A percentile compares a stretch with the other conserved stretches of the same genome.
Evolutionary conservation across 768 basidiomycete genomes (phyloP).

Genomic region (Suillus occidentalis): DNA sequence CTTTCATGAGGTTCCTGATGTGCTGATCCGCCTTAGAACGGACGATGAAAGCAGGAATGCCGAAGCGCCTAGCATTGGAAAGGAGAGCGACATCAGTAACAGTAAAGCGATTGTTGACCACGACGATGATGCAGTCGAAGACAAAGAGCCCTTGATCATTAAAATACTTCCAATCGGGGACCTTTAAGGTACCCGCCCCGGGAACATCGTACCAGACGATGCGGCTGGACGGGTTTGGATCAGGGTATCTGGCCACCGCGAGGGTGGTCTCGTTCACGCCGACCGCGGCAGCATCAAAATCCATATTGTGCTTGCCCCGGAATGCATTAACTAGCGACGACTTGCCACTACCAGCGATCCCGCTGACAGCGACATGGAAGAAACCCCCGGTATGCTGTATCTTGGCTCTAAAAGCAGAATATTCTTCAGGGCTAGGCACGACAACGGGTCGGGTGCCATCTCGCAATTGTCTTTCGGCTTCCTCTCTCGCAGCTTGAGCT

Average conservation of each 20-base stretch:
- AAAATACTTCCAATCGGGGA: conserved; percentile 30
- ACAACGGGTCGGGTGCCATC: conserved; percentile 17
- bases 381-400: conserved; percentile 10
- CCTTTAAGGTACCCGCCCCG: conserved; percentile 26
- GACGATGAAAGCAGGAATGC: conserved; percentile 30
- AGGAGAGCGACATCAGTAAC: conserved; percentile 28
- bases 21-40: conserved; percentile 39
- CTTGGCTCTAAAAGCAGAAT: conserved; percentile 3
- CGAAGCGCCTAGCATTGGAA: conserved; percentile 19
- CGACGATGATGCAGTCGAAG: conserved; percentile 27
- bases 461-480: conserved; percentile 11
- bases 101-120: conserved; percentile 27
- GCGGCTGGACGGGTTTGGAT: conserved; percentile 14
- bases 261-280: conserved; percentile 27
- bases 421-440: conserved; percentile 16
- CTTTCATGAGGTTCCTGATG: conserved; percentile 24
- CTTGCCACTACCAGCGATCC: conserved; percentile 15
- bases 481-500: conserved; percentile 21
- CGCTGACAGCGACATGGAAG: conserved; percentile 18
- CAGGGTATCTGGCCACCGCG: conserved; percentile 21
- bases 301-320: conserved; percentile 22
- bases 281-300: conserved; percentile 22
- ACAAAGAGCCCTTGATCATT: conserved; percentile 29
- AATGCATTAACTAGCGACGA: conserved; percentile 23
- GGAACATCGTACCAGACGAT: conserved; percentile 32